phyloP scores from a whole-genome alignment of 495 filamentous ascomycete species.

The Melanomma pulvis-pyrius region DNA sequence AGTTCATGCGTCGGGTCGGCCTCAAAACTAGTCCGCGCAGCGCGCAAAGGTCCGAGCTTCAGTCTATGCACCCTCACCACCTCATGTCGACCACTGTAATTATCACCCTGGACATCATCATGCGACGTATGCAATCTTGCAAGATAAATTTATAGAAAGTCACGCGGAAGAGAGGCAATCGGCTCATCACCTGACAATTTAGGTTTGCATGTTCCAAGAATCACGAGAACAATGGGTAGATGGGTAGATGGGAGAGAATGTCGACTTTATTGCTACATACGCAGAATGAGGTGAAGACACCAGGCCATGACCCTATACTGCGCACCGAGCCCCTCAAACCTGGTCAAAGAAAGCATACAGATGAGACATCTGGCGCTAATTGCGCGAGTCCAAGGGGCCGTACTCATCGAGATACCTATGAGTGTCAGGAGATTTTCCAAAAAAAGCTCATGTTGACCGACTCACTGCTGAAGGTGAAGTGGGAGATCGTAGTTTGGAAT shows the following conservation, averaged over 20 bases:
- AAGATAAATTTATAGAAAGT: too few relatives aligned
- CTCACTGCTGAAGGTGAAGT: constrained; percentile 51
- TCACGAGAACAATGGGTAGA: too few relatives aligned
- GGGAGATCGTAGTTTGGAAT: constrained; percentile 50
- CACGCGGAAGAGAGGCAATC: too few relatives aligned
- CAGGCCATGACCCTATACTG: constrained; percentile 18
- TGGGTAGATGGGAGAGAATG: not conserved
- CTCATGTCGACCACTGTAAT: too few relatives aligned
- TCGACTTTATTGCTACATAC: not conserved
- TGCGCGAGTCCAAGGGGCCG: constrained; percentile 38
- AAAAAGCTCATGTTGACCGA: not conserved
- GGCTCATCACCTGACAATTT: too few relatives aligned
- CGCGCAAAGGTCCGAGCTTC: too few relatives aligned
- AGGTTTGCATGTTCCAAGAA: too few relatives aligned
- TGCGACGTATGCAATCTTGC: too few relatives aligned
- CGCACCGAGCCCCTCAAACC: not conserved
- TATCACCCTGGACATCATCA: too few relatives aligned
- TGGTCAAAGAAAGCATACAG: not conserved
- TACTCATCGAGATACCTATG: constrained; percentile 51
- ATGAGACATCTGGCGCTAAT: not conserved
- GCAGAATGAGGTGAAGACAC: constrained; percentile 6
- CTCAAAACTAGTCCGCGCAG: not conserved
- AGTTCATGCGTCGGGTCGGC: not conserved
- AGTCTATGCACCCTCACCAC: too few relatives aligned
- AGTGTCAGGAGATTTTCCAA: not conserved